Evolutionary conservation across 257 asterid species (phyloP), one percentile per base, ranked within the genome.

Genomic region (Cinchona pubescens): DNA sequence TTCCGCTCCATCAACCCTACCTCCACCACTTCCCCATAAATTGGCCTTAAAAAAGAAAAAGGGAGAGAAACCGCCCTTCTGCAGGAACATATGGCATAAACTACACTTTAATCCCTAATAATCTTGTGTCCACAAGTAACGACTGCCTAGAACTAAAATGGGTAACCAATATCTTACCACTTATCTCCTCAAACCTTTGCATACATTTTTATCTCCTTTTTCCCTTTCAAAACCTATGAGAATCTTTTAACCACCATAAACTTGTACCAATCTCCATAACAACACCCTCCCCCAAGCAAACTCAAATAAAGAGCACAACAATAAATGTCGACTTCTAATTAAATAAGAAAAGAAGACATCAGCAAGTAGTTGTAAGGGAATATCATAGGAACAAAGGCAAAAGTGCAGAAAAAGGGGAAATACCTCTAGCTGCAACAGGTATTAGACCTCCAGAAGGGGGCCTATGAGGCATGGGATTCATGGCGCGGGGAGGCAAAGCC

Each of bases 381-480:
- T n/a, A 60, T 18, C n/a, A n/a, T n/a, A n/a, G n/a, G n/a, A n/a
- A n/a, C n/a, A n/a, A n/a, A n/a, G n/a, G n/a, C n/a, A n/a, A n/a
- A n/a, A n/a, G n/a, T n/a, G n/a, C n/a, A n/a, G 19, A 29, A 21
- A 35, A 64, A 51, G 38, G 56, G 34, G 13, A 37, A 79, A 49
- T 68, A 93, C 98, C 98, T 89, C 98, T 89, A 82, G 83, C 85
- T 40, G 89, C 79, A 66, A 88, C 90, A 64, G 93, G 89, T 73
- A 89, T 82, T 55, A 93, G 93, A 80, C 88, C 91, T 76, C 88
- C 94, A 65, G 87, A 72, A 16, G 91, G 94, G 68, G 89, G 89
- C 74, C 93, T 79, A 82, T 92, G 90, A 68, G 85, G 85, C 81
- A 86, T 75, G 53, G 86, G 85, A 83, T 88, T 85, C 88, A 81